Evolutionary conservation across 2,329 filamentous ascomycete genomes (phyloP).

Genomic region (Claviceps sorghi): DNA sequence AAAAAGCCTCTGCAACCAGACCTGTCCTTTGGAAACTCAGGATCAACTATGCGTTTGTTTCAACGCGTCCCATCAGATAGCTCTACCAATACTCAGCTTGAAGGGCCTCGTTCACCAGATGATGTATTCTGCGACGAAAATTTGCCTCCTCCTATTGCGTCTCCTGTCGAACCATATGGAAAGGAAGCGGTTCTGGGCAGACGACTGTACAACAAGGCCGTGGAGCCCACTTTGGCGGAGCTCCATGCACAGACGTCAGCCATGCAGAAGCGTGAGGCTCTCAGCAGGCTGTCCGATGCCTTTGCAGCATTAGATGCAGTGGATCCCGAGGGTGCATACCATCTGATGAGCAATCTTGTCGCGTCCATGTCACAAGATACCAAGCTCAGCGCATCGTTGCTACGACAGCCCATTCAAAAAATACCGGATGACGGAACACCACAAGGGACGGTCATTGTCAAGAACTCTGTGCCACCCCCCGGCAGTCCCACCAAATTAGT

Average conservation of each 20-base stretch:
- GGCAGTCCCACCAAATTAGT: slow-evolving; percentile 49
- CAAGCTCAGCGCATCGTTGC: slow-evolving; percentile 42
- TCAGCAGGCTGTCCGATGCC: slow-evolving; percentile 71
- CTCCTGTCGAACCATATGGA: slow-evolving; percentile 41
- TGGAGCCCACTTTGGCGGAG: slow-evolving; percentile 76
- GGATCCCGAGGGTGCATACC: slow-evolving; percentile 81
- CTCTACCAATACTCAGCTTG: slow-evolving; percentile 29
- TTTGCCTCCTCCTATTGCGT: slow-evolving; percentile 31
- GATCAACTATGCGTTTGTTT: slow-evolving; percentile 84
- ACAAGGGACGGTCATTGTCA: slow-evolving; percentile 43
- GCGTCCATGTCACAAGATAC: slow-evolving; percentile 56
- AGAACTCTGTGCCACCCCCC: slow-evolving; percentile 29
- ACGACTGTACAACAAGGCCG: slow-evolving; percentile 62
- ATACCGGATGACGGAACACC: slow-evolving; percentile 30
- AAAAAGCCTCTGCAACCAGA: slow-evolving; percentile 78
- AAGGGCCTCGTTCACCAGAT: slow-evolving; percentile 22
- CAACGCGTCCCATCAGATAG: slow-evolving; percentile 66
- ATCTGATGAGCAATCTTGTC: slow-evolving; percentile 65
- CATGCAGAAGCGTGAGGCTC: slow-evolving; percentile 60
- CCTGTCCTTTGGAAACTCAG: slow-evolving; percentile 84
- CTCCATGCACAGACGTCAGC: slow-evolving; percentile 63
- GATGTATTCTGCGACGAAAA: slow-evolving; percentile 48
- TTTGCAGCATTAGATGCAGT: slow-evolving; percentile 72
- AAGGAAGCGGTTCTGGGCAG: slow-evolving; percentile 78
- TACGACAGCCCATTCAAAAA: slow-evolving; percentile 27